Conservation (phyloP, 805 yeast genomes). For the Ogataea trehaloabstinens region DNA sequence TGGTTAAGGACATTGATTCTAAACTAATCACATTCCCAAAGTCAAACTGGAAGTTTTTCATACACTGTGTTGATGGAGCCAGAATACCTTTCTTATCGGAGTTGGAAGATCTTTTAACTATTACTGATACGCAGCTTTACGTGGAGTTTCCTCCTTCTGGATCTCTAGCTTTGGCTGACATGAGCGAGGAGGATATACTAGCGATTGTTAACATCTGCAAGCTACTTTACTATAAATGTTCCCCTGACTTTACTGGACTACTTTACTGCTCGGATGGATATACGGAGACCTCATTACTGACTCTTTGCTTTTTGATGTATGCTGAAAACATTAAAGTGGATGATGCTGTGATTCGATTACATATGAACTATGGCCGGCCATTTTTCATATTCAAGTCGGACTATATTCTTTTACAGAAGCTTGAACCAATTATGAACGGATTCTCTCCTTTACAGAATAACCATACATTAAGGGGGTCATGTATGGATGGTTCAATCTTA, state of each 20-base stretch:
- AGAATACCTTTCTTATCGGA: conserved; percentile 46
- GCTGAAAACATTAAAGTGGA: conserved; percentile 58
- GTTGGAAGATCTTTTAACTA: conserved; percentile 28
- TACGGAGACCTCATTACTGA: conserved; percentile 81
- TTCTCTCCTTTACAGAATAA: conserved; percentile 49
- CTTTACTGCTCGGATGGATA: conserved; percentile 88
- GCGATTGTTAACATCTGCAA: conserved; percentile 70
- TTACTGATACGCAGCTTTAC: conserved; percentile 22
- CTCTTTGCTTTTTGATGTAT: conserved; percentile 69
- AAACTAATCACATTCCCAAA: conserved; percentile 48
- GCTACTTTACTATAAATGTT: conserved; percentile 48
- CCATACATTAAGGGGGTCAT: not conserved
- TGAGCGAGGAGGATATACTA: conserved; percentile 57
- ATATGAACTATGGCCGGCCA: conserved; percentile 66
- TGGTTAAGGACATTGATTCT: conserved; percentile 24
- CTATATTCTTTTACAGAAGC: conserved; percentile 57
- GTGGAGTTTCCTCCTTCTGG: conserved; percentile 86
- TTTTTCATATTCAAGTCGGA: conserved; percentile 82
- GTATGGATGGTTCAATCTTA: conserved; percentile 5
- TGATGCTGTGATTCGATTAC: conserved; percentile 65
- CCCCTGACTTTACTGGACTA: conserved; percentile 42
- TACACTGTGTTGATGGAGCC: conserved; percentile 61
- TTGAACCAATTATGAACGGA: conserved; percentile 59
- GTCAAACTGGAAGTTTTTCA: conserved; percentile 52
- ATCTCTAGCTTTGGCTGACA: conserved; percentile 71